A percentile compares a stretch with the other conserved stretches of the same genome.
Conservation (phyloP, 1,139 yeast genomes). For the Blastobotrys petasosporus region DNA sequence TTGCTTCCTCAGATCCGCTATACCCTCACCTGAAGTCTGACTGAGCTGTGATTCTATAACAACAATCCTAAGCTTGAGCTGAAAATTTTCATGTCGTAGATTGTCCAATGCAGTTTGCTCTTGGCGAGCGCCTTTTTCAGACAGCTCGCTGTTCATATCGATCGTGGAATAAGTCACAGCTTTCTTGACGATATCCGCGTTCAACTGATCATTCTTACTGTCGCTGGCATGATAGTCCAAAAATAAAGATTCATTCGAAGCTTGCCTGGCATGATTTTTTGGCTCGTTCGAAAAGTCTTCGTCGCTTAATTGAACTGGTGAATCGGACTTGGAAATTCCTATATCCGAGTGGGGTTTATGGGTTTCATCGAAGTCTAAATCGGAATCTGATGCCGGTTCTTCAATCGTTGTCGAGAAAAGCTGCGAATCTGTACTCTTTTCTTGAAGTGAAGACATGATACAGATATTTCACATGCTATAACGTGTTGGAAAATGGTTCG, state of each 20-base stretch:
- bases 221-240: not conserved
- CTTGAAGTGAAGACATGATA: too few species aligned
- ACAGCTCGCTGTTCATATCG: not conserved
- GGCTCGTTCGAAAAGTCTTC: not conserved
- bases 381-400: not conserved
- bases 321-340: slow-evolving; percentile 6
- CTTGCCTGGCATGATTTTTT: too few species aligned
- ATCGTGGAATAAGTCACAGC: slow-evolving; percentile 12
- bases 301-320: slow-evolving; percentile 6
- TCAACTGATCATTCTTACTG: not conserved
- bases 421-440: too few species aligned
- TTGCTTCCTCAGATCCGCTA: slow-evolving; percentile 18
- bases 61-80: slow-evolving; percentile 18
- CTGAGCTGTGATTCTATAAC: slow-evolving; percentile 17
- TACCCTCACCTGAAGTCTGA: slow-evolving; percentile 17
- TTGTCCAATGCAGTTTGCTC: slow-evolving; percentile 16
- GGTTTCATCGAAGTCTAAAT: not conserved
- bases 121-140: slow-evolving; percentile 15
- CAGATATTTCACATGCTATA: too few species aligned
- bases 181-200: slow-evolving; percentile 9
- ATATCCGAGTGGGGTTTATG: not conserved
- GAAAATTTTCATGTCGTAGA: slow-evolving; percentile 18
- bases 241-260: slow-evolving; percentile 5
- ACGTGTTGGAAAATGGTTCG: too few species aligned
- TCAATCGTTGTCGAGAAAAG: not conserved